Evolutionary conservation across 331 rosid species (phyloP).

Genomic region (Malus hybrid): DNA sequence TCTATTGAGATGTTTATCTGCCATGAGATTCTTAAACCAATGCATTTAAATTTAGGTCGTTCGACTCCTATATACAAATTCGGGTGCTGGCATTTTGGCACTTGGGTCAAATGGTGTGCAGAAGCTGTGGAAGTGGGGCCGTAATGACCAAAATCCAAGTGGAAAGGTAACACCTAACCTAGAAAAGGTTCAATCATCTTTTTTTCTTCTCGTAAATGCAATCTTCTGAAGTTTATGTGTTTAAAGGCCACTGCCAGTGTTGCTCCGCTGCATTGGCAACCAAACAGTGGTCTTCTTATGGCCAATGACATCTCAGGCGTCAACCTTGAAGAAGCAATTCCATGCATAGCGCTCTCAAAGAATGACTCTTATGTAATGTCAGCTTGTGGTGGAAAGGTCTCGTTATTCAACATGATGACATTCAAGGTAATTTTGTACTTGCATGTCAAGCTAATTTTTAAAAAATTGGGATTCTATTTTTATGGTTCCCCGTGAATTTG

Average conservation of each 20-base stretch:
- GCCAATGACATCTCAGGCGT: slow-evolving; percentile 67
- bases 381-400: slow-evolving; percentile 84
- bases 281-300: slow-evolving; percentile 83
- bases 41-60: slow-evolving; percentile 42
- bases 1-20: slow-evolving; percentile 8
- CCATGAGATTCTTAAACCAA: slow-evolving; percentile 9
- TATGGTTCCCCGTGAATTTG: slow-evolving; percentile 5
- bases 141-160: slow-evolving; percentile 57
- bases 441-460: neutral
- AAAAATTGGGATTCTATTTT: neutral
- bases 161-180: slow-evolving; percentile 49
- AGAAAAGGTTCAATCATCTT: neutral
- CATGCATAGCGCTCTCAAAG: slow-evolving; percentile 82
- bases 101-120: slow-evolving; percentile 85
- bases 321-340: slow-evolving; percentile 80
- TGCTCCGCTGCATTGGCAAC: slow-evolving; percentile 80
- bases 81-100: slow-evolving; percentile 79
- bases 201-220: neutral
- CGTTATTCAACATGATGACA: slow-evolving; percentile 76
- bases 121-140: slow-evolving; percentile 85
- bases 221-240: slow-evolving; percentile 27
- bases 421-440: slow-evolving; percentile 43
- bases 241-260: slow-evolving; percentile 78
- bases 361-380: slow-evolving; percentile 86
- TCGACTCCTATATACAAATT: slow-evolving; percentile 68